Conservation (phyloP, 768 basidiomycete species). For the Xerocomellus chrysenteron region DNA sequence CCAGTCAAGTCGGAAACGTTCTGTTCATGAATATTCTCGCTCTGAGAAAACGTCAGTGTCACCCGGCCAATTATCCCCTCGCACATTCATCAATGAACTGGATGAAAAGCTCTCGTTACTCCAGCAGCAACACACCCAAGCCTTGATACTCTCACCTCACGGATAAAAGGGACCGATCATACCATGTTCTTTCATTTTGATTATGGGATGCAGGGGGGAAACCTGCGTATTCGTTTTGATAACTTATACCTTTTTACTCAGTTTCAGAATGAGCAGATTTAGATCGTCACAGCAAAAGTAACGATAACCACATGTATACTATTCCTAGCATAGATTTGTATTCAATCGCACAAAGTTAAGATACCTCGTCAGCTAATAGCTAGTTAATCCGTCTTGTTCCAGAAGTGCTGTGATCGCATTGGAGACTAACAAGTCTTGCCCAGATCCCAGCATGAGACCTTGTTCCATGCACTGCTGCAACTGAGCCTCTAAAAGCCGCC, state of each 20-base stretch:
- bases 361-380: neutral
- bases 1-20: neutral
- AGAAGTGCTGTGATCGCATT: constrained; percentile 44
- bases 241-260: constrained; percentile 12
- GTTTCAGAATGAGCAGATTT: neutral
- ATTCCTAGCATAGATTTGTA: constrained; percentile 18
- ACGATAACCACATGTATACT: constrained; percentile 1
- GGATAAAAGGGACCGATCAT: neutral
- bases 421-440: constrained; percentile 53
- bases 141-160: constrained; percentile 1
- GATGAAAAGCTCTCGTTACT: constrained; percentile 22
- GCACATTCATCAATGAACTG: constrained; percentile 17
- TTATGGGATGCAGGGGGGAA: neutral
- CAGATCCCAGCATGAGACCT: constrained; percentile 47
- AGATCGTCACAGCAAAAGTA: neutral
- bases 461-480: constrained; percentile 64
- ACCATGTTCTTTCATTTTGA: neutral
- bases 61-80: constrained; percentile 13
- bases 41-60: neutral
- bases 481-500: constrained; percentile 69
- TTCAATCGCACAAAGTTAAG: neutral
- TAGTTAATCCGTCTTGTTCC: constrained; percentile 35
- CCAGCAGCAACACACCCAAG: constrained; percentile 10
- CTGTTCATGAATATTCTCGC: neutral
- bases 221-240: neutral